phyloP scores from a whole-genome alignment of 495 filamentous ascomycete genomes.

The Sphaerosporella brunnea region DNA sequence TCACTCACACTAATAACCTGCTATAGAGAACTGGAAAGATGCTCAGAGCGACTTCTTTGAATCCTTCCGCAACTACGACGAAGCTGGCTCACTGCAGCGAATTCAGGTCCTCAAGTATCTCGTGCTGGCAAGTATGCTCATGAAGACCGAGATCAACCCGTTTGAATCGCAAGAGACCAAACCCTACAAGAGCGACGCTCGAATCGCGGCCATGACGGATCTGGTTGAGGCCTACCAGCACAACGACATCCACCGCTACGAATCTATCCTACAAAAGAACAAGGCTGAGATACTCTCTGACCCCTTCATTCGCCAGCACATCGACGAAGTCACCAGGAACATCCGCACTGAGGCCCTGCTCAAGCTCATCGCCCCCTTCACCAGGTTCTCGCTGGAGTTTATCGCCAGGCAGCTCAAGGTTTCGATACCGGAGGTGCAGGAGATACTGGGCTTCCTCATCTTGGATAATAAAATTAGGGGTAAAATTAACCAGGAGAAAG shows the following conservation, averaged over 20 bases:
- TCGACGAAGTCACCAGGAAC: constrained; percentile 95
- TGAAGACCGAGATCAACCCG: constrained; percentile 98
- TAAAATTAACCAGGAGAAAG: constrained; percentile 73
- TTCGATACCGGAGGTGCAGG: constrained; percentile 65
- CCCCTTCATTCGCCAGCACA: constrained; percentile 95
- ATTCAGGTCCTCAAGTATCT: constrained; percentile 97
- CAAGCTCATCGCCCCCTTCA: constrained; percentile 88
- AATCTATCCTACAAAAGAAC: constrained; percentile 70
- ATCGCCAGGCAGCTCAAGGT: constrained; percentile 76
- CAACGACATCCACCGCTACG: constrained; percentile 85
- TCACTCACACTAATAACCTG: background rate
- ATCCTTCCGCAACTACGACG: constrained; percentile 96
- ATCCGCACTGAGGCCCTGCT: constrained; percentile 92
- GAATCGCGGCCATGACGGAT: constrained; percentile 92
- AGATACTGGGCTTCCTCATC: constrained; percentile 84
- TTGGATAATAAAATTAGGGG: constrained; percentile 71
- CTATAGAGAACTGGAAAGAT: constrained; percentile 80
- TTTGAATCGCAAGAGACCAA: constrained; percentile 99
- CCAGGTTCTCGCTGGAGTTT: constrained; percentile 70
- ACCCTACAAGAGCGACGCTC: constrained; percentile 87
- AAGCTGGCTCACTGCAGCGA: constrained; percentile 84
- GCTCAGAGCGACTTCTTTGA: constrained; percentile 97
- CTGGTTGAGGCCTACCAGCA: constrained; percentile 91
- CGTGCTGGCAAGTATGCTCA: constrained; percentile 90
- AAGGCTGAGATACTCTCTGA: constrained; percentile 67